Evolutionary conservation across 805 yeast genomes (phyloP).

Genomic region (Wickerhamiella shivajii): DNA sequence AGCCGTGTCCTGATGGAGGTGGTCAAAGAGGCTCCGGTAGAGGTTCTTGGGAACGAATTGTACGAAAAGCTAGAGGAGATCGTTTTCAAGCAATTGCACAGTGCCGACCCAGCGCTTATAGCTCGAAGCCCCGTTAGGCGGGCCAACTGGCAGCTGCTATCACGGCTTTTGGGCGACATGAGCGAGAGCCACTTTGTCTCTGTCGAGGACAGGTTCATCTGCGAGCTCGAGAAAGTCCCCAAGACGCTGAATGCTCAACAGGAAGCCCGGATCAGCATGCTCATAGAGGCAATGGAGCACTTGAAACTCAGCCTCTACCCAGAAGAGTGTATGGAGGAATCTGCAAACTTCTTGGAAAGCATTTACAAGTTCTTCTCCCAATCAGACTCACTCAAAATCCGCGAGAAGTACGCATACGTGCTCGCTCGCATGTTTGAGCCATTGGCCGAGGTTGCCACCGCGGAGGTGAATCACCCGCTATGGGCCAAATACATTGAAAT

Average conservation of each 20-base stretch:
- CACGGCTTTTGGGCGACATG: slow-evolving; percentile 81
- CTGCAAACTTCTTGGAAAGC: slow-evolving; percentile 79
- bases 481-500: slow-evolving; percentile 74
- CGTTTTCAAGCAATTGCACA: slow-evolving; percentile 74
- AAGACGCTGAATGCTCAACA: slow-evolving; percentile 32
- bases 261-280: slow-evolving; percentile 51
- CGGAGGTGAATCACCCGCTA: slow-evolving; percentile 89
- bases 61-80: slow-evolving; percentile 81
- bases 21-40: slow-evolving; percentile 72
- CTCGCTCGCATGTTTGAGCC: slow-evolving; percentile 62
- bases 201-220: slow-evolving; percentile 86
- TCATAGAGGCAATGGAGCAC: slow-evolving; percentile 87
- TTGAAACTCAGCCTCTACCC: slow-evolving; percentile 70
- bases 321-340: slow-evolving; percentile 77
- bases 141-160: slow-evolving; percentile 88
- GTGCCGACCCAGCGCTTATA: slow-evolving; percentile 65
- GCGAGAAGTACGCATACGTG: slow-evolving; percentile 75
- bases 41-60: slow-evolving; percentile 59
- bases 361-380: slow-evolving; percentile 66
- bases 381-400: slow-evolving; percentile 49
- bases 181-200: slow-evolving; percentile 68
- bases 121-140: slow-evolving; percentile 62
- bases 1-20: slow-evolving; percentile 89
- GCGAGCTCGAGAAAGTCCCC: slow-evolving; percentile 78
- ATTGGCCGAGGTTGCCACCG: slow-evolving; percentile 71